Evolutionary conservation across 352 stramenopile species (phyloP).

Genomic region (Saprolegnia parasitica): DNA sequence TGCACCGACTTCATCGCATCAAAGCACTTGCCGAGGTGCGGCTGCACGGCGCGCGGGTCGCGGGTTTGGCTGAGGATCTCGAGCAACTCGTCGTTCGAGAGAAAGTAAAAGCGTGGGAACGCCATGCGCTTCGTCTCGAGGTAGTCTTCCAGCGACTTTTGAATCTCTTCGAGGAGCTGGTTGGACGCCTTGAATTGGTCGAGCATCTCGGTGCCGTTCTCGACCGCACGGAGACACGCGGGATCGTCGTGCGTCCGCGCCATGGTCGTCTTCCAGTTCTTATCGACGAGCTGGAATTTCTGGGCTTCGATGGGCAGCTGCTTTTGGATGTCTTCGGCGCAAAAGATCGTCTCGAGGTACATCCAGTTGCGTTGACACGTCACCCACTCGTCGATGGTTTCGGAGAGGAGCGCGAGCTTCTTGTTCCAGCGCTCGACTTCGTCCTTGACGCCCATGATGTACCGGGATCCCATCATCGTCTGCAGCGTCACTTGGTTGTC

Average conservation of each 20-base stretch:
- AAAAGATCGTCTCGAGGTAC: slow-evolving; percentile 88
- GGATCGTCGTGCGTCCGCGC: slow-evolving; percentile 67
- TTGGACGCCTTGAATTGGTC: slow-evolving; percentile 85
- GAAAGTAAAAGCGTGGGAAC: slow-evolving; percentile 90
- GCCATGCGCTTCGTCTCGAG: slow-evolving; percentile 90
- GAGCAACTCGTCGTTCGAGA: slow-evolving; percentile 89
- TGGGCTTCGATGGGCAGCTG: slow-evolving; percentile 80
- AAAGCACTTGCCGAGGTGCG: slow-evolving; percentile 89
- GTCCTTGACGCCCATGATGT: slow-evolving; percentile 88
- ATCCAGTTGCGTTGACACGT: slow-evolving; percentile 83
- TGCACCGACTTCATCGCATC: slow-evolving; percentile 90
- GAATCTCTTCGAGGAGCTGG: slow-evolving; percentile 83
- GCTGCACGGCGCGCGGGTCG: slow-evolving; percentile 85
- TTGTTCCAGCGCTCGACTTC: slow-evolving; percentile 89
- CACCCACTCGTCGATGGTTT: slow-evolving; percentile 84
- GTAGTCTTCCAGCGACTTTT: slow-evolving; percentile 90
- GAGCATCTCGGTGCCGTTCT: slow-evolving; percentile 62
- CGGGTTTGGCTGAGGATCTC: slow-evolving; percentile 89
- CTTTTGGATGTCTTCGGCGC: slow-evolving; percentile 85
- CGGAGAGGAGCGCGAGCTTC: slow-evolving; percentile 71
- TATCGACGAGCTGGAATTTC: slow-evolving; percentile 81
- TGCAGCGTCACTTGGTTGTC: slow-evolving; percentile 90
- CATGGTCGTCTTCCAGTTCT: slow-evolving; percentile 85
- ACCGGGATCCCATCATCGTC: slow-evolving; percentile 91
- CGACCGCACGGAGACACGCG: slow-evolving; percentile 70